These are phyloP conservation scores for Hippophae tibetana DNA, from an alignment of 306 rosid species.

Conservation along the genomic window DNA sequence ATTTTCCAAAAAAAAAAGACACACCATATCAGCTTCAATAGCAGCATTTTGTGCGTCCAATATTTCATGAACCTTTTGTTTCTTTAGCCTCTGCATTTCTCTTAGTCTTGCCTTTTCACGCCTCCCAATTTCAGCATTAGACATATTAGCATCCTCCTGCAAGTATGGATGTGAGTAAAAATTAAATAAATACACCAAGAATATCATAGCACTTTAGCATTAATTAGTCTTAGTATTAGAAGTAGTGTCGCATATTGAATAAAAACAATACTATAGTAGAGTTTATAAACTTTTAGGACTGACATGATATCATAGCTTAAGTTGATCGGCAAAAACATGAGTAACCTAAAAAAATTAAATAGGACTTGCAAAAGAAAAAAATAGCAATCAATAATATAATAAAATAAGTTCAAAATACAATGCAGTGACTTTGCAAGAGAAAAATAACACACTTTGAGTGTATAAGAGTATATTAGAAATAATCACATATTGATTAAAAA, in stretches of 20 bases:
- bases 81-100: conserved; percentile 68
- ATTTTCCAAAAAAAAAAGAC: conserved; percentile 10
- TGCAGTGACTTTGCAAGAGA: too few species aligned
- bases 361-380: too few species aligned
- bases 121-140: conserved; percentile 52
- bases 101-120: conserved; percentile 80
- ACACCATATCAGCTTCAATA: conserved; percentile 88
- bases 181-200: neutral
- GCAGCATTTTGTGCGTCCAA: conserved; percentile 75
- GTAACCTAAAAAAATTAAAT: too few species aligned
- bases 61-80: conserved; percentile 84
- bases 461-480: too few species aligned
- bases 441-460: too few species aligned
- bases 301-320: too few species aligned
- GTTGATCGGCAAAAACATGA: too few species aligned
- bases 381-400: too few species aligned
- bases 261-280: too few species aligned
- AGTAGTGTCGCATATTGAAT: neutral
- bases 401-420: too few species aligned
- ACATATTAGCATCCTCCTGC: conserved; percentile 34
- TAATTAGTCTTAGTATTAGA: neutral
- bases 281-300: too few species aligned
- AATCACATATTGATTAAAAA: too few species aligned
- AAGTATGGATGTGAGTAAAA: neutral
- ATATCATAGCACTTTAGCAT: neutral